Conservation (phyloP, 2,329 filamentous ascomycete genomes). For the Aspergillus neotritici region DNA sequence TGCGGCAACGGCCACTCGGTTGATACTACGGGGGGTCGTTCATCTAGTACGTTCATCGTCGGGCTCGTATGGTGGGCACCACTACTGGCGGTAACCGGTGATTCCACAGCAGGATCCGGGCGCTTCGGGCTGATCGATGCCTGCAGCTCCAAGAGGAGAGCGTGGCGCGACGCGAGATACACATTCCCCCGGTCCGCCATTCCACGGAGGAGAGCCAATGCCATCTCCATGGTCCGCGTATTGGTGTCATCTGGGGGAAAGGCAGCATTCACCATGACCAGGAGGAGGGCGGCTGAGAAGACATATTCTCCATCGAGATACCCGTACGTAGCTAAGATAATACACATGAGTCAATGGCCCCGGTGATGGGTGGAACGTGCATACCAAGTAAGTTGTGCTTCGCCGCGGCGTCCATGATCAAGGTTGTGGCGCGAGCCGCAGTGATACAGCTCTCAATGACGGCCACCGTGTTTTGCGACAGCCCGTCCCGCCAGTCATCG, state of each 20-base stretch:
- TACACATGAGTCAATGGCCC: neutral
- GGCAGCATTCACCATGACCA: conserved; percentile 52
- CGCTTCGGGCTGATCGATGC: conserved; percentile 23
- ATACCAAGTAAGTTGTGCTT: conserved; percentile 48
- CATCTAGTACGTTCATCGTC: conserved; percentile 1
- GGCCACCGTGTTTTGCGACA: conserved; percentile 45
- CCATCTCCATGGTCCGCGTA: conserved; percentile 42
- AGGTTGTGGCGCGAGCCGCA: conserved; percentile 46
- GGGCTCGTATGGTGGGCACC: conserved; percentile 10
- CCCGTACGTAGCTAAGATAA: conserved; percentile 46
- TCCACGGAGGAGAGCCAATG: conserved; percentile 43
- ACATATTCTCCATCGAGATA: conserved; percentile 55
- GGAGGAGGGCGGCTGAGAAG: conserved; percentile 50
- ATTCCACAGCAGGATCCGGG: neutral
- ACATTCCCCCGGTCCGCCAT: conserved; percentile 52
- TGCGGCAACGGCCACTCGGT: conserved; percentile 17
- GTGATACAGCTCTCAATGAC: conserved; percentile 51
- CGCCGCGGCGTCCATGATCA: conserved; percentile 46
- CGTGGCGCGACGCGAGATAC: conserved; percentile 41
- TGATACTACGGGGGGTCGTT: conserved; percentile 2
- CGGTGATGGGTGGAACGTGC: conserved; percentile 9
- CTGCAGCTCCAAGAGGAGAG: conserved; percentile 34
- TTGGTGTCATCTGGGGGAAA: conserved; percentile 45
- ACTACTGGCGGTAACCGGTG: conserved; percentile 13
- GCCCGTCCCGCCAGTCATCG: conserved; percentile 44